Percentiles rank a stretch among this genome's conserved stretches.
These are phyloP conservation scores for Diplodia seriata DNA, from an alignment of 2,329 filamentous ascomycete genomes.

Conservation along the genomic window DNA sequence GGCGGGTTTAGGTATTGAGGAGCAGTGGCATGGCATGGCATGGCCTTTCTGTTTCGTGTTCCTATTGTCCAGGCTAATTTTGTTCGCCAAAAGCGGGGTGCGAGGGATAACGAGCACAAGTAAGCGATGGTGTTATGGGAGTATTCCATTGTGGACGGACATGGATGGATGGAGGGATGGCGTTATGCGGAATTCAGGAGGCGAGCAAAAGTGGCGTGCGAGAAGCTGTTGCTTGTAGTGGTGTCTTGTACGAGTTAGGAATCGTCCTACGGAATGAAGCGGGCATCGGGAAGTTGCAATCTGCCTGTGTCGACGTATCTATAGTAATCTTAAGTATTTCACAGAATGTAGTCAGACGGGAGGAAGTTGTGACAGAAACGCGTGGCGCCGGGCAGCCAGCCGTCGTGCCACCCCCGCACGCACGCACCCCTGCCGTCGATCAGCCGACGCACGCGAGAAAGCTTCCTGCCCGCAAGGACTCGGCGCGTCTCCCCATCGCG, in stretches of 20 bases:
- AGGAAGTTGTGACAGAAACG: background rate
- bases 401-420: background rate
- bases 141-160: background rate
- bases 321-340: background rate
- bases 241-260: background rate
- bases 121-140: conserved; percentile 18
- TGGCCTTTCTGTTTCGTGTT: background rate
- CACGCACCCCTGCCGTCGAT: conserved; percentile 9
- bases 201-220: background rate
- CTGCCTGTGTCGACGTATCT: background rate
- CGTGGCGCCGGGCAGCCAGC: background rate
- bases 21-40: background rate
- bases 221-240: background rate
- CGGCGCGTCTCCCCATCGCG: conserved; percentile 5
- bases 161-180: background rate
- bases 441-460: background rate
- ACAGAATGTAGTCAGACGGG: background rate
- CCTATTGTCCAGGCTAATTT: background rate
- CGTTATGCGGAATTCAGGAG: background rate
- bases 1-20: conserved; percentile 18
- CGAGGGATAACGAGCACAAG: background rate
- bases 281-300: background rate
- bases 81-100: background rate
- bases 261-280: background rate
- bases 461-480: background rate